These are phyloP conservation scores for Colletotrichum sp. DNA, from an alignment of 2,329 filamentous ascomycete species.

Conservation along the genomic window DNA sequence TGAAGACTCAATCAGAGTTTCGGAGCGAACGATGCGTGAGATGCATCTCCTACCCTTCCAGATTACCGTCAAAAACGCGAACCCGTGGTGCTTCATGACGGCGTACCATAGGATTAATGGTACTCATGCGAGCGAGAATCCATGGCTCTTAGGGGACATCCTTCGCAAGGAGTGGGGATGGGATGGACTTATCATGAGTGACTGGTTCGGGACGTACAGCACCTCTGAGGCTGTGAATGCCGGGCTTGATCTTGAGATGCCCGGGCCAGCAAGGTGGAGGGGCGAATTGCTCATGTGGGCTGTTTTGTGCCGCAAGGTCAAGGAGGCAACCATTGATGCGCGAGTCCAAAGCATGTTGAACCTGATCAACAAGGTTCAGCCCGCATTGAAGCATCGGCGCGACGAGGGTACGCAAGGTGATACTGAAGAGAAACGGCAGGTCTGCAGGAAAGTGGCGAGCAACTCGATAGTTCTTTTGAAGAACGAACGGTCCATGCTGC, in stretches of 20 bases:
- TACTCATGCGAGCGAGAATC: constrained; percentile 37
- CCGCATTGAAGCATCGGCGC: constrained; percentile 27
- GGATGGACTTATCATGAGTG: constrained; percentile 62
- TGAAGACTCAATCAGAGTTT: constrained; percentile 6
- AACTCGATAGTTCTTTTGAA: constrained; percentile 71
- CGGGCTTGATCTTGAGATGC: constrained; percentile 65
- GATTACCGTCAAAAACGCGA: constrained; percentile 54
- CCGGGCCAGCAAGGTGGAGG: constrained; percentile 56
- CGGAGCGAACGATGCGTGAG: constrained; percentile 46
- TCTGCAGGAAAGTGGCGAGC: constrained; percentile 55
- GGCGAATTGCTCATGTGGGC: constrained; percentile 54
- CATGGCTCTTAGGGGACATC: constrained; percentile 51
- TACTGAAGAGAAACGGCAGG: not conserved
- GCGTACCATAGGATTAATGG: constrained; percentile 48
- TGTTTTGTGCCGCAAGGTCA: constrained; percentile 60
- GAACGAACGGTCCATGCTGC: constrained; percentile 63
- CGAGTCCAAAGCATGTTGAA: constrained; percentile 61
- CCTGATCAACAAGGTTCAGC: constrained; percentile 40
- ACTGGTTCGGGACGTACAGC: constrained; percentile 64
- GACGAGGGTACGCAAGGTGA: constrained; percentile 46
- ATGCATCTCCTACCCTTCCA: constrained; percentile 64
- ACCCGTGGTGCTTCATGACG: constrained; percentile 62
- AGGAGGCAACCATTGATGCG: constrained; percentile 58
- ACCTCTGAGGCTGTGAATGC: constrained; percentile 54
- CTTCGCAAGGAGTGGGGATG: constrained; percentile 62